phyloP scores from a whole-genome alignment of 2,329 filamentous ascomycete genomes.

The Cylindrodendrum hubeiense region DNA sequence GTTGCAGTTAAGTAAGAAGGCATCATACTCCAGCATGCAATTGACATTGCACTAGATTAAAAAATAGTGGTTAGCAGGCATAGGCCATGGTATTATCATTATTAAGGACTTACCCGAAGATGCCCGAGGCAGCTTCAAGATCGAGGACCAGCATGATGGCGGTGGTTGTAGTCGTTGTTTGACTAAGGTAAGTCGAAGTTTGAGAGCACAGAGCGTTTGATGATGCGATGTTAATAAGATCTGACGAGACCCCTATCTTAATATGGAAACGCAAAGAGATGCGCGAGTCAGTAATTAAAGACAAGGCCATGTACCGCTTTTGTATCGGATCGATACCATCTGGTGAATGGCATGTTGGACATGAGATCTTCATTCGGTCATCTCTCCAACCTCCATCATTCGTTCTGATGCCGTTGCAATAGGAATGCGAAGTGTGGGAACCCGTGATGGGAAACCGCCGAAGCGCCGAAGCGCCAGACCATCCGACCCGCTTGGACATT shows the following conservation, averaged over 20 bases:
- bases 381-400: too few relatives aligned
- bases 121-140: slow-evolving; percentile 91
- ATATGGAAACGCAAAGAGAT: background rate
- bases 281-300: too few relatives aligned
- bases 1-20: background rate
- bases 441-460: too few relatives aligned
- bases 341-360: too few relatives aligned
- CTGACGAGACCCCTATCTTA: slow-evolving; percentile 23
- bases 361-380: too few relatives aligned
- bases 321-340: too few relatives aligned
- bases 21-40: slow-evolving; percentile 82
- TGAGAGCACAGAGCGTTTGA: slow-evolving; percentile 55
- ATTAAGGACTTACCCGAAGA: slow-evolving; percentile 77
- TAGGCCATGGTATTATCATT: background rate
- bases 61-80: slow-evolving; percentile 25
- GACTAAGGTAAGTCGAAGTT: slow-evolving; percentile 58
- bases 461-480: too few relatives aligned
- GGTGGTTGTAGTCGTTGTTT: background rate
- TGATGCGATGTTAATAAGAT: slow-evolving; percentile 43
- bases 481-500: too few relatives aligned
- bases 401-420: too few relatives aligned
- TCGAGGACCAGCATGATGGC: slow-evolving; percentile 71
- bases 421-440: too few relatives aligned
- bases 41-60: slow-evolving; percentile 82
- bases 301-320: too few relatives aligned